These are phyloP conservation scores for Hanseniaspora hatyaiensis DNA, from an alignment of 805 yeast species.

Conservation along the genomic window DNA sequence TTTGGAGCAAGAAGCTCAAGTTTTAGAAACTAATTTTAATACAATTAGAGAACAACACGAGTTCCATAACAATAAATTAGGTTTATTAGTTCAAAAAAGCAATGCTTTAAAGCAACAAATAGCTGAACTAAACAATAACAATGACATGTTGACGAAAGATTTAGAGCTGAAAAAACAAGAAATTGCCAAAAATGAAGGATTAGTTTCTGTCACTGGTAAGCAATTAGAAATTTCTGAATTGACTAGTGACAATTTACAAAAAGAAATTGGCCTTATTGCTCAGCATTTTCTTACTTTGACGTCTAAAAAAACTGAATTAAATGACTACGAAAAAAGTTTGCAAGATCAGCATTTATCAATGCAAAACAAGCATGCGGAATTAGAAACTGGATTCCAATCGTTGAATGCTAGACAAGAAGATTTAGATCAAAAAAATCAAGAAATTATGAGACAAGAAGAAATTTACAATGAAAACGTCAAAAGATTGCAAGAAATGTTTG, in stretches of 20 bases:
- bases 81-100: slow-evolving; percentile 48
- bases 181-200: slow-evolving; percentile 49
- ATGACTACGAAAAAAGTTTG: slow-evolving; percentile 32
- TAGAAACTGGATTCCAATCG: slow-evolving; percentile 32
- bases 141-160: slow-evolving; percentile 46
- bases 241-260: slow-evolving; percentile 35
- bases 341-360: slow-evolving; percentile 30
- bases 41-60: slow-evolving; percentile 40
- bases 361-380: slow-evolving; percentile 23
- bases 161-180: slow-evolving; percentile 43
- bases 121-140: slow-evolving; percentile 54
- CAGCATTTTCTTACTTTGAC: slow-evolving; percentile 25
- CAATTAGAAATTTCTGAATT: slow-evolving; percentile 58
- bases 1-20: slow-evolving; percentile 57
- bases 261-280: slow-evolving; percentile 31
- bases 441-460: slow-evolving; percentile 31
- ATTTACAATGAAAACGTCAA: slow-evolving; percentile 31
- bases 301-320: slow-evolving; percentile 29
- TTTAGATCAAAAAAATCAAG: slow-evolving; percentile 27
- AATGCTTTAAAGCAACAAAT: slow-evolving; percentile 55
- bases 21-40: slow-evolving; percentile 68
- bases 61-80: slow-evolving; percentile 33
- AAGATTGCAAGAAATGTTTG: slow-evolving; percentile 29
- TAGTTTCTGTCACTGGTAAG: slow-evolving; percentile 52
- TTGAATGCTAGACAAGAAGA: slow-evolving; percentile 29